A percentile compares a stretch with the other conserved stretches of the same genome.
phyloP scores from a whole-genome alignment of 495 filamentous ascomycete genomes.

The Podospora pseudopauciseta region DNA sequence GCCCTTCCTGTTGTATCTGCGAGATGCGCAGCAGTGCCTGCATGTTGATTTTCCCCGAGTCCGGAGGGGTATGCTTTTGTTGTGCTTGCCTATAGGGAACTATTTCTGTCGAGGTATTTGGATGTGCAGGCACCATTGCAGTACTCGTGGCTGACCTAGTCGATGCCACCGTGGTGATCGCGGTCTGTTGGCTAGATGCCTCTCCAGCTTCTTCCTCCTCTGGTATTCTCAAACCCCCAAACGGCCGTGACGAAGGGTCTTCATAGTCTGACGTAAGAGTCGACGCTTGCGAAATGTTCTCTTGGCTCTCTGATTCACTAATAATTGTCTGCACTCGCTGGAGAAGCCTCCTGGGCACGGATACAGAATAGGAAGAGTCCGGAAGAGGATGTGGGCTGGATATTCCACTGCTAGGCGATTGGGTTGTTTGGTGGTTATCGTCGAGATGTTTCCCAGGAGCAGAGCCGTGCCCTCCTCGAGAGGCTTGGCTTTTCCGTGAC shows the following conservation, averaged over 20 bases:
- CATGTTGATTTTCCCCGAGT: neutral
- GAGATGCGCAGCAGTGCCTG: slow-evolving; percentile 4
- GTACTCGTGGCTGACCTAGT: neutral
- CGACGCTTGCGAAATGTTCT: neutral
- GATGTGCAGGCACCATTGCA: no score
- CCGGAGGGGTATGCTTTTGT: neutral
- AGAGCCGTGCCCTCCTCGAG: slow-evolving; percentile 6
- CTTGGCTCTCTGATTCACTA: neutral
- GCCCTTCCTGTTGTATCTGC: slow-evolving; percentile 20
- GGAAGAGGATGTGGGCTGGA: neutral
- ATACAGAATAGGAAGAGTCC: slow-evolving; percentile 5
- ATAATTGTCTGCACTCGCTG: neutral
- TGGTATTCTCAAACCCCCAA: neutral
- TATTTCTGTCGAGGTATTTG: neutral
- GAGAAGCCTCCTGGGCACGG: neutral
- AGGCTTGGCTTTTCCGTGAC: slow-evolving; percentile 7
- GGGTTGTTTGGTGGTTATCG: neutral
- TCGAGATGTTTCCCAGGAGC: slow-evolving; percentile 19
- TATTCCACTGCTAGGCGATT: neutral
- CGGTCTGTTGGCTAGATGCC: neutral
- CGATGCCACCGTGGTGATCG: neutral
- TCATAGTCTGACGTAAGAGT: neutral
- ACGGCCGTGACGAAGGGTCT: neutral
- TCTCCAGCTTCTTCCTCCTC: neutral
- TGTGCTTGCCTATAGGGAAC: neutral